Conservation (phyloP, 2,329 filamentous ascomycete species). For the Phyllosticta citriasiana region DNA sequence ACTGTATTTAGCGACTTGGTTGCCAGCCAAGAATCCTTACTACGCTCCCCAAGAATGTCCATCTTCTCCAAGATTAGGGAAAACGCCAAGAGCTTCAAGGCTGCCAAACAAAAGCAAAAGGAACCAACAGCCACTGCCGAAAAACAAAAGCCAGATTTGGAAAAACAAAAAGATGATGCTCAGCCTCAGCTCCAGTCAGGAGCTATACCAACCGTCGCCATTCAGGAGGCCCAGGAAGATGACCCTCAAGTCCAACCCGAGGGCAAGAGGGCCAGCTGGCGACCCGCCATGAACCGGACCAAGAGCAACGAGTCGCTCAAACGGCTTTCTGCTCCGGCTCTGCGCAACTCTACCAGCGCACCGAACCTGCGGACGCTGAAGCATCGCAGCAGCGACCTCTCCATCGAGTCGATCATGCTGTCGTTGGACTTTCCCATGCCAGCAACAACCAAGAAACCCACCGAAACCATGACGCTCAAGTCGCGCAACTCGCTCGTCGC, state of each 20-base stretch:
- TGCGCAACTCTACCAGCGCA: not conserved
- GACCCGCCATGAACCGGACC: slow-evolving; percentile 6
- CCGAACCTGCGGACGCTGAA: slow-evolving; percentile 7
- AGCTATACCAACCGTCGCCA: slow-evolving; percentile 21
- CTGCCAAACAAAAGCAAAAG: slow-evolving; percentile 13
- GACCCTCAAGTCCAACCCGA: slow-evolving; percentile 10
- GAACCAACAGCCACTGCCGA: not conserved
- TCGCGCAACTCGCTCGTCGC: not conserved
- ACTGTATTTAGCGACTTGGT: not conserved
- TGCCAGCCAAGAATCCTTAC: not conserved
- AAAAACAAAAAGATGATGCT: slow-evolving; percentile 10
- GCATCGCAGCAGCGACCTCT: slow-evolving; percentile 14
- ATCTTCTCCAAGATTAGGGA: slow-evolving; percentile 22
- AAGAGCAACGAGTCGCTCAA: not conserved
- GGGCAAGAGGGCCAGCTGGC: slow-evolving; percentile 15
- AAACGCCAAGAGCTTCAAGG: slow-evolving; percentile 19
- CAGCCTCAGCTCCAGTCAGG: slow-evolving; percentile 12
- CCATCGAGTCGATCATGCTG: slow-evolving; percentile 21
- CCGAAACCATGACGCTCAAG: slow-evolving; percentile 1
- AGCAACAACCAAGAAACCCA: not conserved
- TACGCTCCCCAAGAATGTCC: slow-evolving; percentile 17
- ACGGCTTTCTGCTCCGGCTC: not conserved
- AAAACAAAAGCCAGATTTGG: slow-evolving; percentile 1
- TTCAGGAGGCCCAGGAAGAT: slow-evolving; percentile 16
- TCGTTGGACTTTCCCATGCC: not conserved